Evolutionary conservation across 305 asterid species (phyloP), one percentile per base, ranked within the genome.

Genomic region (Plantago lanceolata): DNA sequence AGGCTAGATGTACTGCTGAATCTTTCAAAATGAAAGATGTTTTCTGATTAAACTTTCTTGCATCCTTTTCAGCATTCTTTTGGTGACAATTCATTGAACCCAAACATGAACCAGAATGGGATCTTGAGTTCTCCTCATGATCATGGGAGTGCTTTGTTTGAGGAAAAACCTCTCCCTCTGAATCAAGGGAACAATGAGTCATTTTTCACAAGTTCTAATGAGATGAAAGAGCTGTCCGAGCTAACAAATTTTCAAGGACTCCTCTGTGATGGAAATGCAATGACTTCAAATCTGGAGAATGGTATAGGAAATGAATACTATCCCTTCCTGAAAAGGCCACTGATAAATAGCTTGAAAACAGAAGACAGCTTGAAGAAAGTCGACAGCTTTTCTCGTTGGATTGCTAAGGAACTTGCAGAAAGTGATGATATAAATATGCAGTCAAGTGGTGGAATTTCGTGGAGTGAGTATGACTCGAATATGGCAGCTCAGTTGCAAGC

Each of bases 331-430:
- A 89, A 84, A 60, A 94, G 81, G 72, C 81, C 95, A 24, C 83
- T 75, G 59, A 58, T 89, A 61, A 76, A 75, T 79, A 83, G 89
- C 59, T 68, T 86, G 76, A 78, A 81, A 71, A 62, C 73, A 45
- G 91, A 78, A 53, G 96, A 84, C 70, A 69, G 94, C 84, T 82
- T 93, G 90, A 89, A 84, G 81, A 93, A 93, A 81, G 95, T 81
- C 71, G 99, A 89, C 80, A 93, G 99, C 83, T 93, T 93, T 84
- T 85, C 99, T 64, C 80, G 95, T 67, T 93, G 99, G 99, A 80
- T 87, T 24, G 87, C 85, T 48, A 83, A 82, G 73, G 97, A 89
- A 77, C 82, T 89, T 54, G 95, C 86, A 71, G 96, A 85, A 45
- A 76, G 74, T 53, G 95, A 73, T 56, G 96, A 78, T 64, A 73